Conservation (phyloP, 2,329 filamentous ascomycete species). For the Aureobasidium sp. region DNA sequence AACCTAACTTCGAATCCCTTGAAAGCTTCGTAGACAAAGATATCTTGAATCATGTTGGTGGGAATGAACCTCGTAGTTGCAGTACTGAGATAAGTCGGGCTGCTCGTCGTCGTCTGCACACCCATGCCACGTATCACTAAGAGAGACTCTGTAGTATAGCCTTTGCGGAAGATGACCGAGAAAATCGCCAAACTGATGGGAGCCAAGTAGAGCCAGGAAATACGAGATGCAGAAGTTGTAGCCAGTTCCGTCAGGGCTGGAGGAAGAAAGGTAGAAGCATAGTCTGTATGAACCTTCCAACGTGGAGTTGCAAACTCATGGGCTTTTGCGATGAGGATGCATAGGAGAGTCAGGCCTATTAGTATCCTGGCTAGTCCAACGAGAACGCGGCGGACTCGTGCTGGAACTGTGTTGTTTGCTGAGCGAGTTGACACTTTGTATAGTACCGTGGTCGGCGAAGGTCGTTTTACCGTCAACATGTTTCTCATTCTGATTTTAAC, state of each 20-base stretch:
- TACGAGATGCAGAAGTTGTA: conserved; percentile 22
- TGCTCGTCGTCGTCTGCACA: conserved; percentile 74
- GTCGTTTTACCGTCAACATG: conserved; percentile 27
- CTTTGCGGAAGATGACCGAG: conserved; percentile 20
- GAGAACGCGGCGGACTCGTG: conserved; percentile 35
- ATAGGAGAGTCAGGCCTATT: conserved; percentile 32
- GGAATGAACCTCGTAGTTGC: conserved; percentile 71
- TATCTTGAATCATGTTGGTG: conserved; percentile 82
- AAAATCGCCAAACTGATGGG: conserved; percentile 23
- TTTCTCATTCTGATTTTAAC: background rate
- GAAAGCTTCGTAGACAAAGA: conserved; percentile 93
- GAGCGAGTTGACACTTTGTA: conserved; percentile 84
- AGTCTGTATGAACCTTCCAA: conserved; percentile 1
- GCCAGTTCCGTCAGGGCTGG: conserved; percentile 14
- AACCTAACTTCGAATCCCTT: conserved; percentile 83
- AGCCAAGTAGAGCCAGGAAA: conserved; percentile 35
- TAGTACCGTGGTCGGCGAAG: conserved; percentile 74
- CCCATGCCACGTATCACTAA: conserved; percentile 83
- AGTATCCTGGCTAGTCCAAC: conserved; percentile 37
- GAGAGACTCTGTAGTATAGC: conserved; percentile 63
- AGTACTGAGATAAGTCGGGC: conserved; percentile 56
- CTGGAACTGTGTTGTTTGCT: conserved; percentile 35
- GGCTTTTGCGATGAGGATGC: conserved; percentile 19
- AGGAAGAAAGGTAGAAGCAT: conserved; percentile 9
- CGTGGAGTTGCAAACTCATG: background rate